phyloP scores from a whole-genome alignment of 169 alveolate genomes.

The Eimeria tenella region DNA sequence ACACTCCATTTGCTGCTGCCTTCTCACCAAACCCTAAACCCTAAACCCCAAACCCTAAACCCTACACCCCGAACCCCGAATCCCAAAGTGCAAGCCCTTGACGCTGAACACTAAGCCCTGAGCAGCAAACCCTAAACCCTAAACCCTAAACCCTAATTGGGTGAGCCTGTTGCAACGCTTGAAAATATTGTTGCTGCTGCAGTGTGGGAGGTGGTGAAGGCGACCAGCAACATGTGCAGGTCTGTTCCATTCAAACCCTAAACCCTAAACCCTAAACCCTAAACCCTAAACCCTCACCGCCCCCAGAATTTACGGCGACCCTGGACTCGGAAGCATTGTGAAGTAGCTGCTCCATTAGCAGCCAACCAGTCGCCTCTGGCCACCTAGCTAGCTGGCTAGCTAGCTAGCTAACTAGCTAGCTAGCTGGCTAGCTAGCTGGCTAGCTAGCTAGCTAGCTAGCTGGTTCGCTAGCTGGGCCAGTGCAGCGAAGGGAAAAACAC shows the following conservation, averaged over 20 bases:
- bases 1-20: conserved; percentile 83
- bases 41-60: no score
- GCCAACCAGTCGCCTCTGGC: neutral
- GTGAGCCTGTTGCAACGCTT: neutral
- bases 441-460: neutral
- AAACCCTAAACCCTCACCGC: neutral
- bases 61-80: neutral
- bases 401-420: neutral
- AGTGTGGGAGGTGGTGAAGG: conserved; percentile 90
- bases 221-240: conserved; percentile 71
- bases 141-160: no score
- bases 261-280: conserved; percentile 24
- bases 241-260: neutral
- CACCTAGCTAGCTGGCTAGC: neutral
- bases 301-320: conserved; percentile 67
- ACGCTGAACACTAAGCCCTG: neutral
- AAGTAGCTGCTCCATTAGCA: neutral
- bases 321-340: conserved; percentile 55
- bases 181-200: neutral
- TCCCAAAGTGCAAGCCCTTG: conserved; percentile 67
- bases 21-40: neutral
- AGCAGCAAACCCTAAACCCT: no score
- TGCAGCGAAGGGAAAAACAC: neutral
- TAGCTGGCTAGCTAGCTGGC: neutral
- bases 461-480: neutral